Percentiles rank a stretch among this genome's conserved stretches.
phyloP scores from a whole-genome alignment of 1,284 basidiomycete species.

The Boletellus deceptivus region DNA sequence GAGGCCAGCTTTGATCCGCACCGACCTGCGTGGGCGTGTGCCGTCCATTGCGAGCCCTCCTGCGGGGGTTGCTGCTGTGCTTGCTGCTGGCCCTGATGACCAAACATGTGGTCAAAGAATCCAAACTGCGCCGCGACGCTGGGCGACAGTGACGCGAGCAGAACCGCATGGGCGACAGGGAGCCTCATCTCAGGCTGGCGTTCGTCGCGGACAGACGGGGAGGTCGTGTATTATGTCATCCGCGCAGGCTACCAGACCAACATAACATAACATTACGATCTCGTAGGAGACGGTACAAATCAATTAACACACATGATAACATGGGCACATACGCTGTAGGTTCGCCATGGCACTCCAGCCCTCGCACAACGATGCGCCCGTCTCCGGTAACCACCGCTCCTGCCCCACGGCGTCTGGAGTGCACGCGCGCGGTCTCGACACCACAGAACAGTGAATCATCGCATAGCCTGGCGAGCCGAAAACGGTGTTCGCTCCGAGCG shows the following conservation, averaged over 20 bases:
- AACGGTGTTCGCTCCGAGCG: slow-evolving; percentile 15
- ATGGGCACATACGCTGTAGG: slow-evolving; percentile 24
- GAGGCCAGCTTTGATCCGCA: slow-evolving; percentile 1
- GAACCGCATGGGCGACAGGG: slow-evolving; percentile 2
- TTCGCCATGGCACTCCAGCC: slow-evolving; percentile 14
- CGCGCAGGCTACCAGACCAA: slow-evolving; percentile 8
- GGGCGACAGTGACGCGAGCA: slow-evolving; percentile 23
- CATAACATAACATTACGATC: slow-evolving; percentile 32
- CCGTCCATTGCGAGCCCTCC: slow-evolving; percentile 31
- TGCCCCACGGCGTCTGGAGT: not conserved
- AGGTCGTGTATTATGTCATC: no score
- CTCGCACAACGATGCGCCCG: slow-evolving; percentile 7
- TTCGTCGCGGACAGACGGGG: not conserved
- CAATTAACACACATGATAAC: slow-evolving; percentile 33
- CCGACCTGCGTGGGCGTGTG: slow-evolving; percentile 33
- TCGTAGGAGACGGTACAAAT: slow-evolving; percentile 31
- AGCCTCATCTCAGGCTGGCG: slow-evolving; percentile 18
- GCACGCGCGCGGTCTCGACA: not conserved
- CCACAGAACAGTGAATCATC: slow-evolving; percentile 11
- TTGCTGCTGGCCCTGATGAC: slow-evolving; percentile 34
- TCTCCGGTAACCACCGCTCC: not conserved
- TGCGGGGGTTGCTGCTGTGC: slow-evolving; percentile 22
- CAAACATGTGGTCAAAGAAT: slow-evolving; percentile 40
- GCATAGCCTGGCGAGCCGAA: slow-evolving; percentile 18
- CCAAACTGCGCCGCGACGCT: slow-evolving; percentile 34